Conservation (phyloP, 805 yeast species). For the Zygotorulaspora sp. region DNA sequence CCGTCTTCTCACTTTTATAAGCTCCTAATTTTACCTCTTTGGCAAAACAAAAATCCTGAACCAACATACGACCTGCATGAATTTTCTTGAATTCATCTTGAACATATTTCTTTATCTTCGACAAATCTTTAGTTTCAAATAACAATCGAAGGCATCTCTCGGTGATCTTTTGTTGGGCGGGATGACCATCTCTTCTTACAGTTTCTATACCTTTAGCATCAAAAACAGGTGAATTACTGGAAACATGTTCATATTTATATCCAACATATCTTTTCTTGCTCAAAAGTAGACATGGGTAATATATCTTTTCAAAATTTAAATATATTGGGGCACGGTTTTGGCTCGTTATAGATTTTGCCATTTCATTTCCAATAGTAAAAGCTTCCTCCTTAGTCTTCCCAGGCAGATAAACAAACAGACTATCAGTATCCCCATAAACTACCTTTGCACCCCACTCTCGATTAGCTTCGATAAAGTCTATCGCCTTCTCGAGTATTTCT, state of each 20-base stretch:
- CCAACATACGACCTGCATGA: constrained; percentile 53
- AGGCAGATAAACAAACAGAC: constrained; percentile 84
- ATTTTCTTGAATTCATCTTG: constrained; percentile 64
- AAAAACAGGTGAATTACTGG: constrained; percentile 57
- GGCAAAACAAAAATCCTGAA: constrained; percentile 87
- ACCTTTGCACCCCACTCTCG: constrained; percentile 80
- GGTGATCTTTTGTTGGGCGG: constrained; percentile 81
- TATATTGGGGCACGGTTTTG: constrained; percentile 75
- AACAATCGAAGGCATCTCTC: constrained; percentile 63
- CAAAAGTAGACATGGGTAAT: constrained; percentile 75
- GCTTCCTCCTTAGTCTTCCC: constrained; percentile 77
- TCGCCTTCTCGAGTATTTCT: constrained; percentile 71
- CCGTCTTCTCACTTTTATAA: constrained; percentile 62
- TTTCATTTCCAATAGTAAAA: constrained; percentile 63
- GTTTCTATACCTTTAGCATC: constrained; percentile 98
- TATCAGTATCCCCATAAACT: constrained; percentile 96
- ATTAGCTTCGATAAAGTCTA: constrained; percentile 57
- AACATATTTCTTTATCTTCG: constrained; percentile 63
- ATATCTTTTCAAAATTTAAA: constrained; percentile 87
- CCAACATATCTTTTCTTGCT: constrained; percentile 94
- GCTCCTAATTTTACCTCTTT: constrained; percentile 83
- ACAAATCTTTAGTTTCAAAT: constrained; percentile 68
- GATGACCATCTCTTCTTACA: constrained; percentile 88
- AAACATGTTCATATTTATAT: constrained; percentile 58
- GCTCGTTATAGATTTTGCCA: constrained; percentile 60